Conservation (phyloP, 352 stramenopile genomes). For the Phytophthora agathidicida region DNA sequence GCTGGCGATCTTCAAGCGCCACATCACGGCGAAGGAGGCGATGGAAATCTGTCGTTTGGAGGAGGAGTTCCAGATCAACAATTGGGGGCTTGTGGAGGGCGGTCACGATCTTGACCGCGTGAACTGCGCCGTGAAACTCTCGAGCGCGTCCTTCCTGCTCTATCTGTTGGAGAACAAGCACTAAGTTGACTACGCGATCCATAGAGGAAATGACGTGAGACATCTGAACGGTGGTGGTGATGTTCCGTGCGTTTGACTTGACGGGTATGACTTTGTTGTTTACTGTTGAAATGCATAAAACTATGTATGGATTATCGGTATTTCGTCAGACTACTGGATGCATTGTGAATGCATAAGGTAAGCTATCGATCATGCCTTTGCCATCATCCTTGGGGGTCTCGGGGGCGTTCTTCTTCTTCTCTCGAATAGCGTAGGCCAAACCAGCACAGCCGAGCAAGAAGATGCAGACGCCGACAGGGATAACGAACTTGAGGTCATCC, state of each 20-base stretch:
- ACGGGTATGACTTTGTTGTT: neutral
- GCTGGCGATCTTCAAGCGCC: slow-evolving; percentile 80
- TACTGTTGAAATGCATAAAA: neutral
- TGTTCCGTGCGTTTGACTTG: too few relatives aligned
- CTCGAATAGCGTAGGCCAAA: slow-evolving; percentile 43
- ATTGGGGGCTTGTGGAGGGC: slow-evolving; percentile 89
- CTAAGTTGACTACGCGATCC: slow-evolving; percentile 17
- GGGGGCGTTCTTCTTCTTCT: slow-evolving; percentile 34
- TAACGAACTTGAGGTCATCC: slow-evolving; percentile 30
- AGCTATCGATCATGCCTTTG: slow-evolving; percentile 21
- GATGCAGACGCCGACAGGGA: slow-evolving; percentile 39
- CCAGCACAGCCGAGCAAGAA: slow-evolving; percentile 45
- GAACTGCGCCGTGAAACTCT: slow-evolving; percentile 84
- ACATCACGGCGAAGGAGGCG: slow-evolving; percentile 86
- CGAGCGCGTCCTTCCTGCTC: slow-evolving; percentile 85
- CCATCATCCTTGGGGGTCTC: slow-evolving; percentile 50
- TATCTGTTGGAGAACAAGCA: slow-evolving; percentile 82
- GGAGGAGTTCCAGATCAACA: slow-evolving; percentile 90
- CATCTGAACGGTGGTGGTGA: too few relatives aligned
- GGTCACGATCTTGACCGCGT: slow-evolving; percentile 90
- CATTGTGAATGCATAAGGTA: slow-evolving; percentile 10
- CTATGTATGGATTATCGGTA: slow-evolving; percentile 1
- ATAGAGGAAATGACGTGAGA: slow-evolving; percentile 8
- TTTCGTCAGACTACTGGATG: slow-evolving; percentile 2
- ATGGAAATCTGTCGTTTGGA: slow-evolving; percentile 86